phyloP scores from a whole-genome alignment of 768 basidiomycete genomes.

The Trametes cubensis region DNA sequence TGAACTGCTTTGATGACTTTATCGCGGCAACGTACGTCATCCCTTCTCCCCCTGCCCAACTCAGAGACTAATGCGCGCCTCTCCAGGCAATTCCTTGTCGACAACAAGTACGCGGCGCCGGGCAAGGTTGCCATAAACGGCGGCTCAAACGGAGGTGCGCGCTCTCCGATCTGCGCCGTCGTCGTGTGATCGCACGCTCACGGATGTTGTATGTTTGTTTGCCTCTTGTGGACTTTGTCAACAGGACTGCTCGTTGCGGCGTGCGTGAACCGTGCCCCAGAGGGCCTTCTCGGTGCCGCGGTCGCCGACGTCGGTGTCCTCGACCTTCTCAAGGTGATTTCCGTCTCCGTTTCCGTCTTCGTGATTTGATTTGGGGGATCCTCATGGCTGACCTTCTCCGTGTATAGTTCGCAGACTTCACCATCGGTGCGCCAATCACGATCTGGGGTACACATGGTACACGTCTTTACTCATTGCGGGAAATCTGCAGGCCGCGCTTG shows the following conservation, averaged over 20 bases:
- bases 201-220: constrained; percentile 1
- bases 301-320: constrained; percentile 83
- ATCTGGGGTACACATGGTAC: not conserved
- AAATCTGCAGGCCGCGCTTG: constrained; percentile 61
- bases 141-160: constrained; percentile 76
- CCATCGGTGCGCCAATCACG: constrained; percentile 56
- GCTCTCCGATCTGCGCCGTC: not conserved
- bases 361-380: not conserved
- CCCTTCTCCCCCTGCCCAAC: not conserved
- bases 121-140: constrained; percentile 80
- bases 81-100: constrained; percentile 67
- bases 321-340: constrained; percentile 71
- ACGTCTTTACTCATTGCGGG: constrained; percentile 14
- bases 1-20: constrained; percentile 82
- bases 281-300: constrained; percentile 75
- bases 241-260: constrained; percentile 80
- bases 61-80: not conserved
- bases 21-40: constrained; percentile 71
- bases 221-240: not conserved
- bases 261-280: constrained; percentile 78
- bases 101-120: constrained; percentile 66
- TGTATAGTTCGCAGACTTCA: constrained; percentile 69
- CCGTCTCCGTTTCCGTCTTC: not conserved
- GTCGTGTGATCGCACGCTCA: constrained; percentile 1
- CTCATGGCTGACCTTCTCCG: constrained; percentile 2